Evolutionary conservation across 2,329 filamentous ascomycete genomes (phyloP), one percentile per base, ranked within the genome.

Genomic region (Xylariaceae sp.): DNA sequence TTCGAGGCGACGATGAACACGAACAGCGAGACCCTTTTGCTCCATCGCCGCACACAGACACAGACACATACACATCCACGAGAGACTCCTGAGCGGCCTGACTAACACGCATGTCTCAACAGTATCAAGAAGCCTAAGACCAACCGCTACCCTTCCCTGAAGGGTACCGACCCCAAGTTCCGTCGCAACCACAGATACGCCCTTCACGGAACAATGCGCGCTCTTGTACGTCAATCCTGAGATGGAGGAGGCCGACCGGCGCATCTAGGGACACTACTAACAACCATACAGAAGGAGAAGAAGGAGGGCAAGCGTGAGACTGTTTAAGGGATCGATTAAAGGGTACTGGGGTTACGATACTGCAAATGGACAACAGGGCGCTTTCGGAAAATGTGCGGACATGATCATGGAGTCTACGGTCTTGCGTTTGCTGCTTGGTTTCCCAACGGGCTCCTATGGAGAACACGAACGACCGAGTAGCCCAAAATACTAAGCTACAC

Each of bases 61-160:
- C 6, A 52, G 39, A 30, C 23, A 13, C 6, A 52, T n/a, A 30
- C 23, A 30, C 23, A 30, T 44, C 15, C 23, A 13, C 6, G 48
- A 10, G n/a, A n/a, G n/a, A 37, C 2, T 15, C 37, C 2, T 39
- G 8, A 34, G 49, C 49, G 4, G 8, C 18, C 34, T 55, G 23
- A 53, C 65, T 70, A 54, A 69, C 48, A 17, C 39, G 54, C 57
- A 51, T 49, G 45, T 54, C 23, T 63, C 52, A 30, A 10, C 77
- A 97, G 93, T 83, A 99, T 99, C 87, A 97, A 97, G 89, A 97
- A 97, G 89, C 94, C 94, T 70, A 97, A 96, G 88, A 97, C 94
- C 77, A 87, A 92, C 81, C 87, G 94, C 84, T 99, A 99, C 84
- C 94, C 94, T 70, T 97, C 93, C 73, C 88, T 99, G 75, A 97